Conservation (phyloP, 2,329 filamentous ascomycete genomes). For the Paecilomyces fulvus region DNA sequence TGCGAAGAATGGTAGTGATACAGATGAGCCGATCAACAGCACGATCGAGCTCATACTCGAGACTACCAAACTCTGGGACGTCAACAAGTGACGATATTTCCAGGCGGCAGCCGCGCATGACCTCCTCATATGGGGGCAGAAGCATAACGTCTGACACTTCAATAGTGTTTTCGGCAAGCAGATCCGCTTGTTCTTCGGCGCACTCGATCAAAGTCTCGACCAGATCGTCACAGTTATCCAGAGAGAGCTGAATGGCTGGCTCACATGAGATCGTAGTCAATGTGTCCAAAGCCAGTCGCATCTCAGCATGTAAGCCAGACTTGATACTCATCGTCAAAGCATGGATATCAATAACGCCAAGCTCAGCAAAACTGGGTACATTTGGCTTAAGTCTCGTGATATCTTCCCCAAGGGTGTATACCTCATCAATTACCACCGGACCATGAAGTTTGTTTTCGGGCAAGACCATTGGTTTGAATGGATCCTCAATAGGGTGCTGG, state of each 20-base stretch:
- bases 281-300: constrained; percentile 81
- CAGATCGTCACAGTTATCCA: constrained; percentile 76
- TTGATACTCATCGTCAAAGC: constrained; percentile 84
- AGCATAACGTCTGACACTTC: constrained; percentile 83
- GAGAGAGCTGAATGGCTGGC: constrained; percentile 53
- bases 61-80: constrained; percentile 63
- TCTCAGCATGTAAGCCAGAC: constrained; percentile 79
- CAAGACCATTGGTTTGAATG: constrained; percentile 40
- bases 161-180: constrained; percentile 72
- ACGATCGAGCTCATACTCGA: constrained; percentile 72
- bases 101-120: constrained; percentile 65
- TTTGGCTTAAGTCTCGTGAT: constrained; percentile 64
- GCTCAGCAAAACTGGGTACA: constrained; percentile 63
- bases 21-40: constrained; percentile 82
- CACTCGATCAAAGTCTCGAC: constrained; percentile 83
- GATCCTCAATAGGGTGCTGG: constrained; percentile 33
- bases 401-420: constrained; percentile 57
- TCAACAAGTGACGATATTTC: constrained; percentile 68
- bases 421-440: constrained; percentile 60
- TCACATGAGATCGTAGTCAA: constrained; percentile 64
- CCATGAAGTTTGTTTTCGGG: constrained; percentile 54
- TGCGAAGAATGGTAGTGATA: constrained; percentile 84
- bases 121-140: constrained; percentile 77
- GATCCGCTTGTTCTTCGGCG: constrained; percentile 77
- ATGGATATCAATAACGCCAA: constrained; percentile 83